Base-by-base conservation (phyloP, 345 rosid genomes). In the Corchorus olitorius region DNA sequence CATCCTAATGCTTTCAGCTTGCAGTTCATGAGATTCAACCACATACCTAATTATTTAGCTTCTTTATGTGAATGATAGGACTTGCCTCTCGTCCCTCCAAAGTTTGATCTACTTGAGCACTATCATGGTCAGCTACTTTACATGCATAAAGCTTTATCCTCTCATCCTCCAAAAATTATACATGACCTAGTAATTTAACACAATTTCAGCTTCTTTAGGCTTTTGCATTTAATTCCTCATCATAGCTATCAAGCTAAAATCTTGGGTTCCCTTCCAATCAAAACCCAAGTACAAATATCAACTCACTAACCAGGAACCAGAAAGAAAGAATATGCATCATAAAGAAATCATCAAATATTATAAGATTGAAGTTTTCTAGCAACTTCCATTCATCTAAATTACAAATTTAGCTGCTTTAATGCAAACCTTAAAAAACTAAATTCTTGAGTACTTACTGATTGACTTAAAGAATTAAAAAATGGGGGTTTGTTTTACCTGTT, bases 21-120 rank as follows among this genome's bases (percentile, higher is more conserved):
- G 56, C 27, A 76, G 53, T 74, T 43, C 58, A 79, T 50, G 33
- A 50, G 45, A 79, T 50, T 72, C 53, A n/a, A 76, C 27, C 4
- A 74, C 83, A 11, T 66, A 96, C 99, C 99, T 98, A 93, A 53
- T 93, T 93, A 84, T 96, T 96, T 56, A 93, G 94, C 81, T 93
- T 96, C 82, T 93, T 96, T 78, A 93, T 82, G 84, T 96, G 99
- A 75, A 93, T 96, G 76, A 93, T 93, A 35, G 98, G 99, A 88
- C 97, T 96, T 15, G 98, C 97, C 90, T 96, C 99, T 81, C 97
- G 85, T 84, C 93, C 97, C 85, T 93, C 99, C 73, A 96, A 79
- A 55, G 98, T 93, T 84, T 93, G 97, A 81, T 96, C 93, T 2
- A 97, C 92, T 86, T 98, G 89, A n/a, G 97, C 81, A 85, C 97